Conservation (phyloP, 768 basidiomycete species). For the Coprinopsis marcescibilis region DNA sequence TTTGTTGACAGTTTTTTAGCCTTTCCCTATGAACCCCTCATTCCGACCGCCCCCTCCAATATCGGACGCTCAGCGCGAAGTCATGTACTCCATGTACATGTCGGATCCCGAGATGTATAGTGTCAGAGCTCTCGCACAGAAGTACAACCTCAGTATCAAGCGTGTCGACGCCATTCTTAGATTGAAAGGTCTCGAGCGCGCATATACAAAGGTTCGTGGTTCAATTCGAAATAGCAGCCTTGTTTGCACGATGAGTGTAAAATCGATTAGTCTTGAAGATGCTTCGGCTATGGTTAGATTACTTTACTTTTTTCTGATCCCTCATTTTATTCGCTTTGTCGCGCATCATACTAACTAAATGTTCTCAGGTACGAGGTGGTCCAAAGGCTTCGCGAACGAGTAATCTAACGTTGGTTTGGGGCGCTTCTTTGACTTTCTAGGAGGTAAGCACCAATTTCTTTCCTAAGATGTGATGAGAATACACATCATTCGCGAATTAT, state of each 20-base stretch:
- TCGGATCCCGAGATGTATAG: constrained; percentile 48
- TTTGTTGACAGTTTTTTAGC: constrained; percentile 38
- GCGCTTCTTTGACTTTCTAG: constrained; percentile 19
- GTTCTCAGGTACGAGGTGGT: constrained; percentile 11
- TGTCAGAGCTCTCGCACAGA: constrained; percentile 55
- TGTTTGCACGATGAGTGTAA: constrained; percentile 43
- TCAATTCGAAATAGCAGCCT: no score
- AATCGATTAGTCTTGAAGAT: constrained; percentile 98
- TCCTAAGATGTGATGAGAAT: constrained; percentile 41
- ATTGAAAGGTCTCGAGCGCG: constrained; percentile 70
- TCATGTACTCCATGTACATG: constrained; percentile 59
- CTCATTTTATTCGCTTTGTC: constrained; percentile 10
- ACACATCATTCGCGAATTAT: constrained; percentile 64
- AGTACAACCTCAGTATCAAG: constrained; percentile 63
- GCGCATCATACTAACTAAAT: constrained; percentile 14
- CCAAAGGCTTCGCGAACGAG: neutral
- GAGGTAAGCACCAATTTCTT: constrained; percentile 30
- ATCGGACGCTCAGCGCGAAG: constrained; percentile 51
- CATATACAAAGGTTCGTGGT: constrained; percentile 63
- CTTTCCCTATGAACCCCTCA: constrained; percentile 80
- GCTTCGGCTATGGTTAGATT: constrained; percentile 57
- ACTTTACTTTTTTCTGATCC: constrained; percentile 21
- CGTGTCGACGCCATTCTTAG: constrained; percentile 81
- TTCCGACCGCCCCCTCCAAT: constrained; percentile 79
- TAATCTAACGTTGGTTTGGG: neutral